Conservation (phyloP, 1,284 basidiomycete species). For the Ustilago cynodontis region DNA sequence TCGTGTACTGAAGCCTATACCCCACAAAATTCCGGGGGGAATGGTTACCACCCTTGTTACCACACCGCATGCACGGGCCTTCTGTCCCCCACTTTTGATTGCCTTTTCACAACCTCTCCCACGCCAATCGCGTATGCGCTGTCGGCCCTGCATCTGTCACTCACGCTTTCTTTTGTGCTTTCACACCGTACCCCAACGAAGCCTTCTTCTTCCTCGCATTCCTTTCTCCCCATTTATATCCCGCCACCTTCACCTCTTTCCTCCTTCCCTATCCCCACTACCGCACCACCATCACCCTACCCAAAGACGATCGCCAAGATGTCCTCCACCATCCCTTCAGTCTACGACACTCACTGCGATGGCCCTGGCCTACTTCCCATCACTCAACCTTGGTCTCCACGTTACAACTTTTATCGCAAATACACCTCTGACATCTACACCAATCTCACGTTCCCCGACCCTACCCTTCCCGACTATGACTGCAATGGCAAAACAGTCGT, state of each 20-base stretch:
- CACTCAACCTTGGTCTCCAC: conserved; percentile 41
- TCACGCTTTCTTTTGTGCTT: too few species aligned
- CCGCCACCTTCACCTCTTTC: background rate
- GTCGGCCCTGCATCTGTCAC: too few species aligned
- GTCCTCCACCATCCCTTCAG: conserved; percentile 29
- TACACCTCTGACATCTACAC: conserved; percentile 27
- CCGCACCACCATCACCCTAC: background rate
- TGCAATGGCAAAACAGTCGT: conserved; percentile 56
- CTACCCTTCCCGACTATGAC: conserved; percentile 26
- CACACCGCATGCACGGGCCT: too few species aligned
- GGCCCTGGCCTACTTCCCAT: conserved; percentile 52
- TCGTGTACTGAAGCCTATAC: too few species aligned
- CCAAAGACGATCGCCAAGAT: background rate
- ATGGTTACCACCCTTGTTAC: background rate
- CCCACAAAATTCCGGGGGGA: background rate
- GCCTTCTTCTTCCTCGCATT: too few species aligned
- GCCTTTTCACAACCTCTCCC: too few species aligned
- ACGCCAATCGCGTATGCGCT: too few species aligned
- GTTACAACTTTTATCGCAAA: conserved; percentile 35
- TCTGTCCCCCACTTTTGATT: too few species aligned
- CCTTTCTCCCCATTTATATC: too few species aligned
- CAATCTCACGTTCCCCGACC: conserved; percentile 24
- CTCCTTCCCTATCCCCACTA: background rate
- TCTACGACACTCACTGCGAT: conserved; percentile 59
- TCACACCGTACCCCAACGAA: too few species aligned